These are phyloP conservation scores for Clohesyomyces aquaticus DNA, from an alignment of 495 filamentous ascomycete genomes.

Conservation along the genomic window DNA sequence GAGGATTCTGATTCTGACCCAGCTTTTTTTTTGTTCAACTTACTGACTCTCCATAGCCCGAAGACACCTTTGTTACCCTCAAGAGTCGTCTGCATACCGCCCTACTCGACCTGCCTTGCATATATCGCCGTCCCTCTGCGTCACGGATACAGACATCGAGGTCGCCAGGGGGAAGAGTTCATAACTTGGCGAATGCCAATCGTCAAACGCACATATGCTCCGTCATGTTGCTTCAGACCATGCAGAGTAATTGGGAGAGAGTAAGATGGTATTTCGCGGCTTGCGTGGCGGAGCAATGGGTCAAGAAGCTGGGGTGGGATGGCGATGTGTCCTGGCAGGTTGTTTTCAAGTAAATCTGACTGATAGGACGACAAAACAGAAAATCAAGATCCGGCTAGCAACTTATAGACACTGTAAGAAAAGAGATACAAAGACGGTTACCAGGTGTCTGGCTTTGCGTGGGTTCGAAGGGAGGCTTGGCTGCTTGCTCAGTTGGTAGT, in stretches of 20 bases:
- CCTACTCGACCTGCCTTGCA: not conserved
- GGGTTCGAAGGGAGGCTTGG: too few species aligned
- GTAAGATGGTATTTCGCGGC: slow-evolving; percentile 6
- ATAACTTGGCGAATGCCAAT: not conserved
- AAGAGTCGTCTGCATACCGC: not conserved
- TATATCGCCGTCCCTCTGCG: not conserved
- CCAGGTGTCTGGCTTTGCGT: too few species aligned
- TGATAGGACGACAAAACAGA: not conserved
- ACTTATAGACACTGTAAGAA: not conserved
- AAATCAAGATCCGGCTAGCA: not conserved
- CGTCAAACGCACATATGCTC: slow-evolving; percentile 12
- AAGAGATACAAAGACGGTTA: too few species aligned
- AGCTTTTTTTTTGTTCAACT: not conserved
- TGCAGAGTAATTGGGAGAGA: slow-evolving; percentile 9
- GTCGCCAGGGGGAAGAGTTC: not conserved
- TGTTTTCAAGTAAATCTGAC: not conserved
- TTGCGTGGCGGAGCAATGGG: slow-evolving; percentile 15
- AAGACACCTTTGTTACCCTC: not conserved
- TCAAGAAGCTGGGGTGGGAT: slow-evolving; percentile 5
- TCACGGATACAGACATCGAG: not conserved
- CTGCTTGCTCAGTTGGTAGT: too few species aligned
- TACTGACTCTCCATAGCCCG: not conserved
- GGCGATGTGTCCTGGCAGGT: not conserved
- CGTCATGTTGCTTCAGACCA: slow-evolving; percentile 7
- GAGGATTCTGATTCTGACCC: slow-evolving; percentile 1